A percentile compares a stretch with the other conserved stretches of the same genome.
Conservation (phyloP, 768 basidiomycete species). For the Rhodosporidiobolus odoratus region DNA sequence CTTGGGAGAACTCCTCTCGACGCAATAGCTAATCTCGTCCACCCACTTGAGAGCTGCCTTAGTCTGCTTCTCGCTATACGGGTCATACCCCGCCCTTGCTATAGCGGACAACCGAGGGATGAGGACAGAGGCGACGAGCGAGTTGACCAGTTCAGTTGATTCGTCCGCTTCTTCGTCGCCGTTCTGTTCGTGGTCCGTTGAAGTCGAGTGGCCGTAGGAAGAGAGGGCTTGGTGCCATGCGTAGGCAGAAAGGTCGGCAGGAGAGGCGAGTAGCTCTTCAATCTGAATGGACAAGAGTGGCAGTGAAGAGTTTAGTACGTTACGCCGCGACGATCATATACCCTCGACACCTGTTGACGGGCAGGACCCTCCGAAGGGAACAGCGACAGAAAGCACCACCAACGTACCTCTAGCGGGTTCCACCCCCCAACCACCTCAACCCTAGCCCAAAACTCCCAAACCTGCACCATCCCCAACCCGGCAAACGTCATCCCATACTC, state of each 20-base stretch:
- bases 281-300: conserved; percentile 11
- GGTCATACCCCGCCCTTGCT: conserved; percentile 47
- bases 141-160: conserved; percentile 45
- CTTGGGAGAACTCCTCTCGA: conserved; percentile 46
- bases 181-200: conserved; percentile 10
- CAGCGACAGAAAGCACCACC: too few species aligned
- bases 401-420: conserved; percentile 50
- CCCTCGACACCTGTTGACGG: neutral
- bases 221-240: conserved; percentile 45
- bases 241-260: conserved; percentile 37
- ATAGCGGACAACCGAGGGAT: conserved; percentile 45
- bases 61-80: conserved; percentile 47
- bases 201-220: conserved; percentile 40
- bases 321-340: neutral
- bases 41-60: conserved; percentile 46
- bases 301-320: neutral
- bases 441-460: conserved; percentile 52
- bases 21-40: conserved; percentile 48
- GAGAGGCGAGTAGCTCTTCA: conserved; percentile 28
- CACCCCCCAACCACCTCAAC: conserved; percentile 49
- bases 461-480: conserved; percentile 48
- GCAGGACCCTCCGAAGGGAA: neutral
- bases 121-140: conserved; percentile 48
- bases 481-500: conserved; percentile 51
- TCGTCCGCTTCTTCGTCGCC: conserved; percentile 46